Evolutionary conservation across 2,329 filamentous ascomycete species (phyloP).

Genomic region (Fusarium fracticaudum): DNA sequence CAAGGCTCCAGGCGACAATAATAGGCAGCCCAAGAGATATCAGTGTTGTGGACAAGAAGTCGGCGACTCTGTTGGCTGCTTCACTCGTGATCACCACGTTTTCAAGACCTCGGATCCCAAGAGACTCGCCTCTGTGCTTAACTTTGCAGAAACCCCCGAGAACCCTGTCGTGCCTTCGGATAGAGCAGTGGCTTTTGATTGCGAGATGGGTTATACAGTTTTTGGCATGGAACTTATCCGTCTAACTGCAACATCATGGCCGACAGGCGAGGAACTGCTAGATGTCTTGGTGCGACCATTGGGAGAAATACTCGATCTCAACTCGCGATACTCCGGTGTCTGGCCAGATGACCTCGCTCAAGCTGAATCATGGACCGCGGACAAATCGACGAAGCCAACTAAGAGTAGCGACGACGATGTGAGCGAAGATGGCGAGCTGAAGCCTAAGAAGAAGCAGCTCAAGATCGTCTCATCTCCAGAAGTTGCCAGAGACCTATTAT

Average conservation of each 20-base stretch:
- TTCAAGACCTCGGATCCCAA: conserved; percentile 84
- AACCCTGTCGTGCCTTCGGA: conserved; percentile 63
- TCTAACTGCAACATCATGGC: conserved; percentile 90
- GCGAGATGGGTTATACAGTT: conserved; percentile 97
- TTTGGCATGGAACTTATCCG: conserved; percentile 89
- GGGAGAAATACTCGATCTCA: conserved; percentile 88
- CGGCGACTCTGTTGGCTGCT: conserved; percentile 80
- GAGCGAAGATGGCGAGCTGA: conserved; percentile 44
- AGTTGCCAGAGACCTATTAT: conserved; percentile 79
- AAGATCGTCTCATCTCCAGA: conserved; percentile 80
- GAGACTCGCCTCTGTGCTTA: conserved; percentile 79
- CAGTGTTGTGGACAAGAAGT: conserved; percentile 81
- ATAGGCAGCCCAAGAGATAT: conserved; percentile 69
- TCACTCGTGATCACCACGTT: conserved; percentile 77
- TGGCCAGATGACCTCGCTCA: conserved; percentile 78
- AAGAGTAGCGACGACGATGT: conserved; percentile 39
- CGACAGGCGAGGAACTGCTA: conserved; percentile 75
- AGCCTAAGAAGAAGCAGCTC: conserved; percentile 56
- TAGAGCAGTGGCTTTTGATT: conserved; percentile 86
- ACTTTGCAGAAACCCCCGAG: conserved; percentile 80
- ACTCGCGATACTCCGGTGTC: conserved; percentile 91
- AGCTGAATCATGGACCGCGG: conserved; percentile 65
- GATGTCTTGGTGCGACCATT: conserved; percentile 87
- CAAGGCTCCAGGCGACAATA: conserved; percentile 64
- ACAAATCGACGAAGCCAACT: conserved; percentile 36